These are phyloP conservation scores for Pseudogymnoascus pannorum DNA, from an alignment of 2,329 filamentous ascomycete species.

Conservation along the genomic window DNA sequence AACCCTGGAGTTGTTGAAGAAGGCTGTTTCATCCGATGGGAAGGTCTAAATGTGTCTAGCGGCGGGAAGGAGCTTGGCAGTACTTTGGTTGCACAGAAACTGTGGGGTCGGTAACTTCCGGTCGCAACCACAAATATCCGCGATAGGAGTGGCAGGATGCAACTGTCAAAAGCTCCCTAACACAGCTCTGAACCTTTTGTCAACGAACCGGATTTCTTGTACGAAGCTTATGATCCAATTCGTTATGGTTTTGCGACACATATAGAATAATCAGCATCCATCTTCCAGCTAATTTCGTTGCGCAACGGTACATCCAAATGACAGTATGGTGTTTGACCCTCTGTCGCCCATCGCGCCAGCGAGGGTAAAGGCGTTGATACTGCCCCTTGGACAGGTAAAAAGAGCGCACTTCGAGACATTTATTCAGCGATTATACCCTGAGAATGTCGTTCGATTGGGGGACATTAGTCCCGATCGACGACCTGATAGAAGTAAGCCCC, in stretches of 20 bases:
- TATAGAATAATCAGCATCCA: constrained; percentile 1
- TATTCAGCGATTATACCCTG: constrained; percentile 66
- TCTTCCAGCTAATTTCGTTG: neutral
- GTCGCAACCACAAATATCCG: constrained; percentile 8
- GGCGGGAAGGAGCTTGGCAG: constrained; percentile 4
- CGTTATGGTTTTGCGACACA: neutral
- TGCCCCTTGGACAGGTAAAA: constrained; percentile 82
- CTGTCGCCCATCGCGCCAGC: constrained; percentile 87
- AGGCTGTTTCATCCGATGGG: constrained; percentile 6
- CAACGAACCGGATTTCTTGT: constrained; percentile 1
- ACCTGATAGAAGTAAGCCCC: constrained; percentile 70
- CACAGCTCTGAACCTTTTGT: neutral
- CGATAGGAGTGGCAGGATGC: constrained; percentile 7
- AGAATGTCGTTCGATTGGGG: constrained; percentile 75
- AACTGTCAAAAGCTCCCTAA: neutral
- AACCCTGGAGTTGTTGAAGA: neutral
- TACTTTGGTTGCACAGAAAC: neutral
- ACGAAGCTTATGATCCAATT: constrained; percentile 3
- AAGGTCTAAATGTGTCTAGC: constrained; percentile 3
- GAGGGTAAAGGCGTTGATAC: constrained; percentile 77
- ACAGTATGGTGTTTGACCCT: constrained; percentile 79
- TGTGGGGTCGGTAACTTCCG: constrained; percentile 6
- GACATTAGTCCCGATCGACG: constrained; percentile 80
- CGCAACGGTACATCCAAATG: constrained; percentile 30
- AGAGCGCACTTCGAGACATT: constrained; percentile 73